Evolutionary conservation across 75 land plant species (phyloP), one percentile per base, ranked within the genome.

Genomic region (Chamaecyparis obtusa): DNA sequence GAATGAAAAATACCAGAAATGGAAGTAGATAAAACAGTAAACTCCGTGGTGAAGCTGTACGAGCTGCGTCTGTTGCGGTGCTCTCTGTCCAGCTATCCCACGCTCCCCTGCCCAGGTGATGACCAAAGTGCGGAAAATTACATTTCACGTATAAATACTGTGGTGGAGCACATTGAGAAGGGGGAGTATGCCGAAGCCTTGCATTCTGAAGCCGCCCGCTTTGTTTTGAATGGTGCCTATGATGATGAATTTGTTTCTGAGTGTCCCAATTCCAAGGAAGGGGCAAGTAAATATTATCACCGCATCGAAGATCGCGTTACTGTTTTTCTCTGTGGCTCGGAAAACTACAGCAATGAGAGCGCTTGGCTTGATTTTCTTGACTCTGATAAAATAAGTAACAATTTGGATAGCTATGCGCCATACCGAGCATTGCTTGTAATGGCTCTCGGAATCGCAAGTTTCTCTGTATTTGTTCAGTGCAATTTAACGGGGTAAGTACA

Each of bases 41-140:
- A 72, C 15, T 9, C 35, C 0, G 15, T 84, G 67, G 36, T 84
- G 2, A 84, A 84, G n/a, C 85, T 54, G 17, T 88, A 86, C 87
- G 98, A 96, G 93, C 94, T 96, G 35, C 98, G 97, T 15, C 93
- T 96, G 49, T 93, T 96, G 64, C 92, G 93, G 78, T 94, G 94
- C 90, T 87, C 98, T 84, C 86, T 94, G 1, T 27, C 88, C 0
- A 85, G 86, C 16, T 46, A 60, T 5, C 32, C 81, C 4, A 57
- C 86, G 2, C 13, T 82, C 64, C 84, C 85, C 21, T 49, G 85
- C 3, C 83, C 33, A 33, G 37, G 24, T 21, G 88, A 87, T 9
- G 74, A 76, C 5, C 35, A 35, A 11, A 72, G 54, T 6, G 37
- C 86, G 17, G 36, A 83, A 41, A 86, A 87, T 41, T 86, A 89